Base-by-base conservation (phyloP, 495 filamentous ascomycete genomes). In the Trichoderma asperelloides region DNA sequence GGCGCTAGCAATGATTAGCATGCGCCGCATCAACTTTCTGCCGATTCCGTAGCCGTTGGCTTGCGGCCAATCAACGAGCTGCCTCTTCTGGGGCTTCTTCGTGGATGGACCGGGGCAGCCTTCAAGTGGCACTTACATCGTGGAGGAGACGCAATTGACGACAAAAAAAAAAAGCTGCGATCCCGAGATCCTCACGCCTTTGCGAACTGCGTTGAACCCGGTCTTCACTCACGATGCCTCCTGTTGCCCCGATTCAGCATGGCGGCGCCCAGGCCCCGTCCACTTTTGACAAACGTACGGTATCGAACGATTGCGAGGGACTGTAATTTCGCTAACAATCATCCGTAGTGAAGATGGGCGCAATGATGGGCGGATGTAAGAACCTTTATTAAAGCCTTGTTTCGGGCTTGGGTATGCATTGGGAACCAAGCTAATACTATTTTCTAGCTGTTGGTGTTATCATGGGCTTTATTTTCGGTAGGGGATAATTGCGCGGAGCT, bases 391-490 rank as follows among this genome's bases (percentile, higher is more conserved):
- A 28, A 18, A 7, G 4, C 47, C 12, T 47, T 13, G 51, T 9
- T 40, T 33, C 13, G n/a, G 37, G 13, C 21, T 8, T 25, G 16
- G 49, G 11, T 21, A 7, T 62, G 43, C 64, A 41, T 68, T 62
- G 69, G 65, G n/a, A 37, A 3, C 33, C 5, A 37, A 37, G 33
- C 33, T 37, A 37, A 37, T 0, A 7, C 9, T n/a, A n/a, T 28
- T 55, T 65, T 67, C 21, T 73, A 98, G 93, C 91, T 74, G 95
- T 98, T 64, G 95, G 95, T 66, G 82, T 89, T 28, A 96, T 96
- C 74, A 97, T 98, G 81, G 95, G 95, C 65, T 97, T 98, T 82
- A 95, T 98, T 70, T 95, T 94, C 75, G 95, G 95, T 96, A 82
- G 39, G 70, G 65, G 41, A 13, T 15, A 60, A 37, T n/a, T 51